Percentiles rank a stretch among this genome's conserved stretches.
Conservation (phyloP, 176 grass and related monocot genomes). For the Canna indica region DNA sequence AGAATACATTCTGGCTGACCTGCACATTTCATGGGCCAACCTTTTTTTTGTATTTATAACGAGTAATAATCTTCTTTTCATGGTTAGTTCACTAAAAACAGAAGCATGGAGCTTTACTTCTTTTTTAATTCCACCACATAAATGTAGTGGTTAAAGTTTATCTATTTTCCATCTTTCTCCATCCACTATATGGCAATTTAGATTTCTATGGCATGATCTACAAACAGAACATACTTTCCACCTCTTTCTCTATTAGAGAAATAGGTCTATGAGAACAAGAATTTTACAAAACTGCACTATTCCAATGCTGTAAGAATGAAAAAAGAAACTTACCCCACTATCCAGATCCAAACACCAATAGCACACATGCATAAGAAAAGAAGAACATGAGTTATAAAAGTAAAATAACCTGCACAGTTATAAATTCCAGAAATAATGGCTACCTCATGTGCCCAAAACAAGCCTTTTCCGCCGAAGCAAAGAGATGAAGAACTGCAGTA, state of each 20-base stretch:
- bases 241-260: background rate
- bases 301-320: background rate
- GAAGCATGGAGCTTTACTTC: too few species aligned
- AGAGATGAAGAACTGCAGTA: slow-evolving; percentile 54
- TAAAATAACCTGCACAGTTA: background rate
- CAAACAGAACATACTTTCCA: too few species aligned
- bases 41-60: background rate
- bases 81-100: too few species aligned
- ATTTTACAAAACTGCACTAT: background rate
- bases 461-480: slow-evolving; percentile 66
- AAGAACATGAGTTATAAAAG: slow-evolving; percentile 1
- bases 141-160: background rate
- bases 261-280: background rate
- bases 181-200: too few species aligned
- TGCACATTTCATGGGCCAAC: background rate
- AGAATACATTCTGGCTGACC: background rate
- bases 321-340: slow-evolving; percentile 82
- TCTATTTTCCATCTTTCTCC: background rate
- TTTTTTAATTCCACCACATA: background rate
- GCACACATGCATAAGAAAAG: slow-evolving; percentile 40
- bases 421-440: background rate
- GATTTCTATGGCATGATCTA: too few species aligned
- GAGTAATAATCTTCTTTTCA: background rate
- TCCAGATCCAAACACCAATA: slow-evolving; percentile 17
- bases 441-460: slow-evolving; percentile 92